Base-by-base conservation (phyloP, 768 basidiomycete genomes). In the Chlorophyllum brunneum region DNA sequence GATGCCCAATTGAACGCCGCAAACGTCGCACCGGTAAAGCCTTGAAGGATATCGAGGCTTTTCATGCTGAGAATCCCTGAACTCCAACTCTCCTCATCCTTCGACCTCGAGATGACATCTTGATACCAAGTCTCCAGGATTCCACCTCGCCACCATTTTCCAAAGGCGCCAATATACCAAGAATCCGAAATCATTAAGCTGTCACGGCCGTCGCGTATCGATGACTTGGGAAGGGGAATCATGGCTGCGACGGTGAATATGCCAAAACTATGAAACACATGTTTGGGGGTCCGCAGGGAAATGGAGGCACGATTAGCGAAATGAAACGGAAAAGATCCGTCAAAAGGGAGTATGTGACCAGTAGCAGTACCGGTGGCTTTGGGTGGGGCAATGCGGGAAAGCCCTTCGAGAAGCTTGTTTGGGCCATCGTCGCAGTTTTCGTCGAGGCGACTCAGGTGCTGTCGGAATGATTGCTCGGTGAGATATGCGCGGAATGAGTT, bases 401-500 rank as follows among this genome's bases (percentile, higher is more conserved):
- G 59, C 48, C 64, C 64, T 52, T 80, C 74, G 15, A 24, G 41
- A 9, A 45, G 33, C 42, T 37, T 52, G 51, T 20, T 36, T 26
- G 42, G 2, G 51, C 78, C 70, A 51, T 86, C 84, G 48, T 83
- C 79, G 52, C 70, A 64, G 41, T 70, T 73, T 61, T 86, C 85
- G 60, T 94, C 86, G 61, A 97, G 81, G 50, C 85, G 86, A 55
- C 83, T 90, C 55, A 98, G 80, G 67, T 98, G 94, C 50, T 91
- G 89, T 47, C 95, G 90, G 67, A 99, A 98, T 22, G 93, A 95
- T 63, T 91, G 90, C 64, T 97, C 94, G n/a, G 95, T 98, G 59
- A 98, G 85, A 71, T 92, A 95, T 16, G 92, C 78, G 47, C 95
- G 85, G 70, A 99, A 98, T 5, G 93, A 93, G 41, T 85, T 85